phyloP scores from a whole-genome alignment of 805 yeast species.

The Metschnikowia gelsemii region DNA sequence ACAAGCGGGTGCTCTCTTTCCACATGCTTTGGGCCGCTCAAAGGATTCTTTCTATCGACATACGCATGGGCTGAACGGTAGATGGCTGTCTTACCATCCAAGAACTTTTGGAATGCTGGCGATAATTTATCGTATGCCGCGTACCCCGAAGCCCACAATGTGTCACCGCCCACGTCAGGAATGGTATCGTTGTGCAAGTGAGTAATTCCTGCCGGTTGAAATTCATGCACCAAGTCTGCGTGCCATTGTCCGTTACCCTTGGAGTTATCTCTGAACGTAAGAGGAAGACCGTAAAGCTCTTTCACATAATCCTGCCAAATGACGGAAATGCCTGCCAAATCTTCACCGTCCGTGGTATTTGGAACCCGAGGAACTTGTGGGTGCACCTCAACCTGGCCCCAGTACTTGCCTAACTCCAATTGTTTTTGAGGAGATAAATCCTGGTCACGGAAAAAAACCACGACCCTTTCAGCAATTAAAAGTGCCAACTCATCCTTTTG shows the following conservation, averaged over 20 bases:
- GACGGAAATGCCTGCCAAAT: constrained; percentile 27
- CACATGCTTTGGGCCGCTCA: constrained; percentile 29
- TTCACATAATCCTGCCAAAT: constrained; percentile 33
- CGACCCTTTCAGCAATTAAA: constrained; percentile 32
- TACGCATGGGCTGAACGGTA: constrained; percentile 42
- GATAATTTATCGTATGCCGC: constrained; percentile 58
- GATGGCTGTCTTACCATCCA: constrained; percentile 52
- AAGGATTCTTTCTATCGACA: constrained; percentile 35
- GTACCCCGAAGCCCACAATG: constrained; percentile 57
- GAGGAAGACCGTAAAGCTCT: constrained; percentile 24
- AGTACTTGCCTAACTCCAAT: constrained; percentile 31
- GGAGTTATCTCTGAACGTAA: constrained; percentile 30
- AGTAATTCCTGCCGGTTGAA: constrained; percentile 56
- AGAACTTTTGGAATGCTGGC: constrained; percentile 48
- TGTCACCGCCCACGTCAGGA: constrained; percentile 55
- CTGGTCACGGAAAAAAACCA: constrained; percentile 32
- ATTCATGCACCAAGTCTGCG: constrained; percentile 56
- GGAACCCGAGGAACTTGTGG: constrained; percentile 22
- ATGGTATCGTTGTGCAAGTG: constrained; percentile 52
- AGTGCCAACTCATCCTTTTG: constrained; percentile 34
- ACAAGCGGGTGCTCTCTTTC: constrained; percentile 33
- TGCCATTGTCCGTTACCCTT: constrained; percentile 33
- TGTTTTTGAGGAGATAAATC: constrained; percentile 33
- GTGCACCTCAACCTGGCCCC: constrained; percentile 30
- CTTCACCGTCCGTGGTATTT: constrained; percentile 16